Percentiles rank a stretch among this genome's conserved stretches.
These are phyloP conservation scores for Erucastrum elatum DNA, from an alignment of 345 rosid genomes.

Conservation along the genomic window DNA sequence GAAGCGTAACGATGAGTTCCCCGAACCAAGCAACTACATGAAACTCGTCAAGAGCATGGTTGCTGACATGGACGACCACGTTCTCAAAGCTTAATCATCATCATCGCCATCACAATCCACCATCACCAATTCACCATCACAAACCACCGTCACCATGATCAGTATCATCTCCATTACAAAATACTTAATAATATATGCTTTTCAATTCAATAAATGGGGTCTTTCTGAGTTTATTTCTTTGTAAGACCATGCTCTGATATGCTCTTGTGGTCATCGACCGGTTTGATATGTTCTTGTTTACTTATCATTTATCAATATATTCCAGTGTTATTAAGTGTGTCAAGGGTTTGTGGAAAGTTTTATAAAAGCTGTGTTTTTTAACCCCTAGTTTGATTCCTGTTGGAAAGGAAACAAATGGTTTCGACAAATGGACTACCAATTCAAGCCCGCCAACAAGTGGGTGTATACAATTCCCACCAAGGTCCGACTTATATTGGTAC, in stretches of 20 bases:
- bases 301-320: not conserved
- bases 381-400: not conserved
- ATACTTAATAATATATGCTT: not conserved
- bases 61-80: conserved; percentile 33
- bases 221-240: not conserved
- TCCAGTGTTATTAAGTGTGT: not conserved
- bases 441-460: no score
- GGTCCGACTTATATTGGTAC: no score
- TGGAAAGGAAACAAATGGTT: not conserved
- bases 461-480: no score
- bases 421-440: not conserved
- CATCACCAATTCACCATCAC: not conserved
- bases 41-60: conserved; percentile 27
- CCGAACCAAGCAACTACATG: conserved; percentile 33
- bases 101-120: not conserved
- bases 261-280: not conserved
- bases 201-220: not conserved
- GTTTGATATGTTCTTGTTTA: not conserved
- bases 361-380: not conserved
- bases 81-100: conserved; percentile 26
- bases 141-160: not conserved
- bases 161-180: not conserved
- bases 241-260: not conserved
- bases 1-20: conserved; percentile 34
- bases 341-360: not conserved